Percentiles rank a stretch among this genome's conserved stretches.
Evolutionary conservation across 2,329 filamentous ascomycete species (phyloP).

Genomic region (Alternaria panax): DNA sequence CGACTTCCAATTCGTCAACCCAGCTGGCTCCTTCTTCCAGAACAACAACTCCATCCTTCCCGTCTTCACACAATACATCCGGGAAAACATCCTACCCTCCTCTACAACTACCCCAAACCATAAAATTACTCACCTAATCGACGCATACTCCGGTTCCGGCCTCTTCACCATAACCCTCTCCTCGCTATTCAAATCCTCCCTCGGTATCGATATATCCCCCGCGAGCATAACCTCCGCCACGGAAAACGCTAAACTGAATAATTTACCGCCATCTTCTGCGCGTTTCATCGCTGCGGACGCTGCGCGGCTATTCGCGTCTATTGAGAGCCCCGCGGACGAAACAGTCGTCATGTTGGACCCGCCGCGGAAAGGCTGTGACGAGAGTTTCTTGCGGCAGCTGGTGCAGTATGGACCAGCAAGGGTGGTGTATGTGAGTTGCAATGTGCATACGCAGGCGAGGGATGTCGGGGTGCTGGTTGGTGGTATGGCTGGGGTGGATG

Average conservation of each 20-base stretch:
- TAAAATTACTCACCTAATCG: constrained; percentile 82
- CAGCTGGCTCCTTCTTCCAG: constrained; percentile 95
- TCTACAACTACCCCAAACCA: constrained; percentile 20
- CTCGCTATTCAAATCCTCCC: constrained; percentile 76
- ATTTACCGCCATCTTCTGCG: constrained; percentile 71
- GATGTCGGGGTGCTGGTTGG: constrained; percentile 89
- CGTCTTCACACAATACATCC: constrained; percentile 85
- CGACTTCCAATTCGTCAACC: constrained; percentile 85
- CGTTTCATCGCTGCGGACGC: constrained; percentile 92
- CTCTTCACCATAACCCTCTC: constrained; percentile 97
- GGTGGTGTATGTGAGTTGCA: constrained; percentile 94
- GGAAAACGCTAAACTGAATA: constrained; percentile 79
- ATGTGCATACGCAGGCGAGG: constrained; percentile 95
- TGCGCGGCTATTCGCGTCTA: constrained; percentile 77
- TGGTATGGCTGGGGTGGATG: constrained; percentile 61
- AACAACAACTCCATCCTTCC: constrained; percentile 99
- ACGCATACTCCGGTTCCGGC: constrained; percentile 96
- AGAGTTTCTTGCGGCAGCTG: constrained; percentile 81
- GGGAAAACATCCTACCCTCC: constrained; percentile 73
- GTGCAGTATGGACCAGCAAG: constrained; percentile 77
- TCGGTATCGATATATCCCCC: constrained; percentile 88
- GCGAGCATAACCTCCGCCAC: constrained; percentile 80
- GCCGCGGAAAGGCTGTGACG: constrained; percentile 93
- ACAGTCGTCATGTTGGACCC: constrained; percentile 96
- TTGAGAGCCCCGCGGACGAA: constrained; percentile 77